Conservation (phyloP, 106 monocot species). For the Amphibolis antarctica region DNA sequence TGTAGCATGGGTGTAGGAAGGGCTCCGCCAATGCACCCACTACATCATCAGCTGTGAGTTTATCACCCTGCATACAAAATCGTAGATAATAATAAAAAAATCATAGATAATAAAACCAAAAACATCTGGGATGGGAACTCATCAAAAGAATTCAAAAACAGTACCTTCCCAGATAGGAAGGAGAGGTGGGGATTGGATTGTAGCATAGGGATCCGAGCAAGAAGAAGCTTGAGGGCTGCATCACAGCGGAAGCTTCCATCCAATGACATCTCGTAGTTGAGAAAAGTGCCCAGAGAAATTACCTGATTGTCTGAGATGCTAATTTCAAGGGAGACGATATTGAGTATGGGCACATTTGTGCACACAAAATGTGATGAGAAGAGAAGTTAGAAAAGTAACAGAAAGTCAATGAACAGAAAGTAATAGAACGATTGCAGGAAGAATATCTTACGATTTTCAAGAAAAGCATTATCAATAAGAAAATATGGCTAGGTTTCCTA, state of each 20-base stretch:
- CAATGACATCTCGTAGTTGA: constrained; percentile 14
- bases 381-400: too few species aligned
- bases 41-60: constrained; percentile 30
- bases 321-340: too few species aligned
- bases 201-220: constrained; percentile 48
- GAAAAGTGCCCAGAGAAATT: too few species aligned
- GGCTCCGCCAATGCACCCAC: constrained; percentile 52
- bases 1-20: constrained; percentile 77
- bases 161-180: constrained; percentile 41
- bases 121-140: not conserved
- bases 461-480: too few species aligned
- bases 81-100: not conserved
- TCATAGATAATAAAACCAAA: not conserved
- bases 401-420: too few species aligned
- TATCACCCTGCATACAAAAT: constrained; percentile 14
- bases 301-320: too few species aligned
- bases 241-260: constrained; percentile 49
- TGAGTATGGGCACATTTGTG: too few species aligned
- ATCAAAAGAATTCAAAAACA: not conserved
- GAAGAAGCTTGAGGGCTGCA: constrained; percentile 46
- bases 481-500: too few species aligned
- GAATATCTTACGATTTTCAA: too few species aligned
- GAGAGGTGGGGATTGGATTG: constrained; percentile 21
- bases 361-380: too few species aligned
- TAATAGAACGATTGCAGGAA: too few species aligned